Evolutionary conservation across 2,329 filamentous ascomycete species (phyloP).

Genomic region (Dryadomyces sulphureus): DNA sequence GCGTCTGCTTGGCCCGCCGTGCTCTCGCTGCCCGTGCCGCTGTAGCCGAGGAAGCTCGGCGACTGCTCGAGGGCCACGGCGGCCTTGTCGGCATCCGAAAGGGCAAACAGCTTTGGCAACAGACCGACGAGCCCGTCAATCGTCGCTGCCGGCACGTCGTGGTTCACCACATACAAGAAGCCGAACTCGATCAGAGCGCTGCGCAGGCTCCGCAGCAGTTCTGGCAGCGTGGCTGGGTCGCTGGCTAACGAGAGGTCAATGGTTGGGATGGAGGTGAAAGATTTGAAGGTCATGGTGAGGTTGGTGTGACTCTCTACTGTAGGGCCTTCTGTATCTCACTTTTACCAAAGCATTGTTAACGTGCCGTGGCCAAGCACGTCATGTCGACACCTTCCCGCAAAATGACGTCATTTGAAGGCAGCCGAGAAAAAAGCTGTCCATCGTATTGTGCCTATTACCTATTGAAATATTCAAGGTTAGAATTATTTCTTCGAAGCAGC

Average conservation of each 20-base stretch:
- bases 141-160: constrained; percentile 23
- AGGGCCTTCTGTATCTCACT: too few species aligned
- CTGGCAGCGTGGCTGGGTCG: constrained; percentile 18
- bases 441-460: too few species aligned
- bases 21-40: constrained; percentile 36
- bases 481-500: too few species aligned
- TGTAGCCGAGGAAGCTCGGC: constrained; percentile 47
- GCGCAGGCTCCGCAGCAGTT: constrained; percentile 26
- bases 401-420: too few species aligned
- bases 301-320: too few species aligned
- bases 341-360: too few species aligned
- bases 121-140: constrained; percentile 22
- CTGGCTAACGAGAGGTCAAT: constrained; percentile 30
- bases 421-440: too few species aligned
- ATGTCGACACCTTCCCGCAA: too few species aligned
- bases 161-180: constrained; percentile 37
- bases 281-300: too few species aligned
- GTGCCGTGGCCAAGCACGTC: too few species aligned
- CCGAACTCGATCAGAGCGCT: constrained; percentile 33
- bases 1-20: constrained; percentile 36
- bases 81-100: constrained; percentile 22
- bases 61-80: constrained; percentile 32
- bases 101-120: constrained; percentile 28
- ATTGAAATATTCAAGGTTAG: too few species aligned
- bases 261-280: constrained; percentile 28